Evolutionary conservation across 352 stramenopile genomes (phyloP).

Genomic region (Globisporangium orthogonon): DNA sequence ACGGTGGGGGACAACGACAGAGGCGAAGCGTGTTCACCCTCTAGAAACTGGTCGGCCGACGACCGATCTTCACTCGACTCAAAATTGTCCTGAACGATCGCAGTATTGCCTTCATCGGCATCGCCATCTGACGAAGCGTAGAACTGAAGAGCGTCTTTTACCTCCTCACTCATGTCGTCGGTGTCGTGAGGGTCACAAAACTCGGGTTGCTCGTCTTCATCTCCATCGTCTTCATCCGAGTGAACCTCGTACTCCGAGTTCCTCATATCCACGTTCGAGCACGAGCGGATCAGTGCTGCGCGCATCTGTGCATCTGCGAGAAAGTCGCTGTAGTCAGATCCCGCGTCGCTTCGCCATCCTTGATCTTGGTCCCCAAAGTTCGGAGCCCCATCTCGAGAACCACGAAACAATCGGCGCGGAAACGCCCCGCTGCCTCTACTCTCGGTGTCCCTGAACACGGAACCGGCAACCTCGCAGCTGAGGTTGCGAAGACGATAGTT

Average conservation of each 20-base stretch:
- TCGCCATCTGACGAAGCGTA: neutral
- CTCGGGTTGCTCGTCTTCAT: conserved; percentile 18
- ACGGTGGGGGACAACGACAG: conserved; percentile 9
- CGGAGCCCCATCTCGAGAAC: conserved; percentile 23
- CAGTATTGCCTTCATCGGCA: neutral
- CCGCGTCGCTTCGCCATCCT: conserved; percentile 65
- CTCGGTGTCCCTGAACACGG: conserved; percentile 41
- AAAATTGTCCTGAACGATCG: neutral
- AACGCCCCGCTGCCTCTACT: conserved; percentile 26
- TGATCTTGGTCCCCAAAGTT: conserved; percentile 29
- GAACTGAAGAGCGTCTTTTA: neutral
- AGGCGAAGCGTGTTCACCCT: neutral
- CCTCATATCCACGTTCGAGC: conserved; percentile 44
- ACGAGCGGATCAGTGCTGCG: conserved; percentile 62
- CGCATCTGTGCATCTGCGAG: conserved; percentile 73
- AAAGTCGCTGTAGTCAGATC: conserved; percentile 76
- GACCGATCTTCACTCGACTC: neutral
- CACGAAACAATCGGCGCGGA: conserved; percentile 21
- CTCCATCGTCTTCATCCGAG: conserved; percentile 48
- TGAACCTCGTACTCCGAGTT: conserved; percentile 23
- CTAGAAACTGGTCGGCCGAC: neutral
- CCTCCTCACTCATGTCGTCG: conserved; percentile 17
- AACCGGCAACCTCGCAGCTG: conserved; percentile 49
- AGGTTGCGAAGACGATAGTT: conserved; percentile 62
- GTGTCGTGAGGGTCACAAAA: conserved; percentile 26